Evolutionary conservation across 2,329 filamentous ascomycete genomes (phyloP).

Genomic region (Venturiaceae sp.): DNA sequence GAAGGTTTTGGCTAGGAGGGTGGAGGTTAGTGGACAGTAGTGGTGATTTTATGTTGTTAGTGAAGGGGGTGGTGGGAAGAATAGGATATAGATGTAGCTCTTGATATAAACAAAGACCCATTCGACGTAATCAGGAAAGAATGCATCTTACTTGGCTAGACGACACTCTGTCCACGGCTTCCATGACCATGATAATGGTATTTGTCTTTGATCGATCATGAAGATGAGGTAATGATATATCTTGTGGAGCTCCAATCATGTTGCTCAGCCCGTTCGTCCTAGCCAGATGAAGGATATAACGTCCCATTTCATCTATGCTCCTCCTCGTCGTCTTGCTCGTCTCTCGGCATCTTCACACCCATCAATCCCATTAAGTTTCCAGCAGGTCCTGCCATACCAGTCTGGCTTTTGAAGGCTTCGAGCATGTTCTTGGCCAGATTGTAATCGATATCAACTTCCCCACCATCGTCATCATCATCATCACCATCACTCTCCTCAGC

Average conservation of each 20-base stretch:
- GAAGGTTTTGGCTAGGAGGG: slow-evolving; percentile 16
- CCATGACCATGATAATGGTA: no score
- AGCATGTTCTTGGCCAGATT: slow-evolving; percentile 85
- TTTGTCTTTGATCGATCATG: no score
- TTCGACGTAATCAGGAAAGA: no score
- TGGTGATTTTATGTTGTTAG: no score
- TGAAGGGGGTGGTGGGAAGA: not conserved
- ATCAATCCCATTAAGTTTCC: slow-evolving; percentile 82
- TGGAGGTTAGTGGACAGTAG: slow-evolving; percentile 10
- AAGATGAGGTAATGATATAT: no score
- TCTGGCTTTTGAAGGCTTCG: slow-evolving; percentile 87
- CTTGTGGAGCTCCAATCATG: no score
- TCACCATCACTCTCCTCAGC: slow-evolving; percentile 13
- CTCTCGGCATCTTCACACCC: slow-evolving; percentile 71
- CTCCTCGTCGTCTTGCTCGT: slow-evolving; percentile 50
- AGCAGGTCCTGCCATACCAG: slow-evolving; percentile 73
- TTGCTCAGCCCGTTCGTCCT: no score
- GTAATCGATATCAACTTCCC: slow-evolving; percentile 68
- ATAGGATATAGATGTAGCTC: no score
- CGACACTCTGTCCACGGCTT: no score
- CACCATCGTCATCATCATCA: slow-evolving; percentile 39
- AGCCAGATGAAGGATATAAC: no score
- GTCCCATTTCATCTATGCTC: not conserved
- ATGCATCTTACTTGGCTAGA: no score
- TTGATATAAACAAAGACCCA: no score